phyloP scores from a whole-genome alignment of 768 basidiomycete species.

The Termitomyces sp. region DNA sequence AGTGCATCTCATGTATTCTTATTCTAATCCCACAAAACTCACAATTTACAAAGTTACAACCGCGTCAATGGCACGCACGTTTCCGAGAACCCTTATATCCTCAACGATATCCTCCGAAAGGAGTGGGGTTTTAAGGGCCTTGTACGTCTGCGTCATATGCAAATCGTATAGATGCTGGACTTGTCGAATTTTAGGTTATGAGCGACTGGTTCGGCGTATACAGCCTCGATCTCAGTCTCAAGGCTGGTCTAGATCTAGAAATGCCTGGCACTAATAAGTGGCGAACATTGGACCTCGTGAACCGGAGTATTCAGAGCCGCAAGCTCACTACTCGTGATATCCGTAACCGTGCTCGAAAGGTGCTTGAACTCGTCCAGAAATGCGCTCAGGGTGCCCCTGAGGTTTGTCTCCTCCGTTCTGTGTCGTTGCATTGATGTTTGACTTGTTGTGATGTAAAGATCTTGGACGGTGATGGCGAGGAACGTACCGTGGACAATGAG shows the following conservation, averaged over 20 bases:
- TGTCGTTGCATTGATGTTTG: neutral
- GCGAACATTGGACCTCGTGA: constrained; percentile 68
- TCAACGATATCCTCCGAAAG: constrained; percentile 57
- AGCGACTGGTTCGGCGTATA: constrained; percentile 85
- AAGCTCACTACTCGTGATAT: constrained; percentile 67
- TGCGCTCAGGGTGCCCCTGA: constrained; percentile 68
- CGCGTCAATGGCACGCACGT: constrained; percentile 75
- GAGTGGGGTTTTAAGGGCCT: constrained; percentile 77
- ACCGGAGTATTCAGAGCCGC: constrained; percentile 54
- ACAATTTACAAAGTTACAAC: constrained; percentile 49
- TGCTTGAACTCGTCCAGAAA: constrained; percentile 69
- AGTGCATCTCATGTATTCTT: constrained; percentile 23
- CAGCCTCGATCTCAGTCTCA: constrained; percentile 59
- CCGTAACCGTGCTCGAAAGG: constrained; percentile 63
- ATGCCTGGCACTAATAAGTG: constrained; percentile 80
- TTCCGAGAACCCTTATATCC: constrained; percentile 60
- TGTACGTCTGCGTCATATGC: constrained; percentile 25
- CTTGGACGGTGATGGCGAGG: constrained; percentile 68
- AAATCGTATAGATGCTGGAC: neutral
- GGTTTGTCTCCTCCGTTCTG: constrained; percentile 28
- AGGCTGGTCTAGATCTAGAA: constrained; percentile 79
- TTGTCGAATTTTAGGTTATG: constrained; percentile 48
- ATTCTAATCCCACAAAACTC: neutral
- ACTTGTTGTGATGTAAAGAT: constrained; percentile 35
- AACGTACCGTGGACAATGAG: constrained; percentile 60